Evolutionary conservation across 306 rosid genomes (phyloP), one percentile per base, ranked within the genome.

Genomic region (Corylus americana): DNA sequence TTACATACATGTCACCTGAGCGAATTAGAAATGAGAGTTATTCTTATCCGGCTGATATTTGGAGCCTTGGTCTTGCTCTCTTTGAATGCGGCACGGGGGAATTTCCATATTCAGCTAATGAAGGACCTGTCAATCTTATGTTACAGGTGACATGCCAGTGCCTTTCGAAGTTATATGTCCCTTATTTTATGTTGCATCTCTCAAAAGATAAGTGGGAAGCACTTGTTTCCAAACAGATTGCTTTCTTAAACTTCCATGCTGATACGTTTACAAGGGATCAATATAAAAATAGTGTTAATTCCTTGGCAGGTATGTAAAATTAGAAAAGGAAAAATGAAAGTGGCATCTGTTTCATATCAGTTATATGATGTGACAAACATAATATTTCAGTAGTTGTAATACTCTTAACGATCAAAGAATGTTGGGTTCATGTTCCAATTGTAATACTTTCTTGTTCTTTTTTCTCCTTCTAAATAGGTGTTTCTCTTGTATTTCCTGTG

Each of bases 51-150:
- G 99, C 99, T 79, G 97, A 95, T 85, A 93, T 93, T 79, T 95
- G 99, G 99, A 95, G 98, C 87, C 91, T 95, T 70, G 99, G 98
- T 69, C 99, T 95, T 80, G 96, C 98, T 16, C 98, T 95, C 77
- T 89, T 95, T 25, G 97, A 95, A 85, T 91, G 98, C 78, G 99
- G 98, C 44, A 95, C 99, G 1, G 99, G 99, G 85, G 99, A 91
- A 90, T 95, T 95, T 78, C 97, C 99, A 17, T 95, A 93, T 77
- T 85, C 98, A 51, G 96, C 99, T 8, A 91, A 85, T 51, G 97
- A 95, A 42, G 99, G 98, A 74, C 98, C 97, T 12, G 97, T 95
- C 73, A 93, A 93, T 89, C 98, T 95, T 66, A 95, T 95, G 99
- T 82, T 95, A 78, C 99, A 95, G 98, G 99, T 95, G 74, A 79